Evolutionary conservation across 768 basidiomycete genomes (phyloP), one percentile per base, ranked within the genome.

Genomic region (Hypholoma sublateritium): DNA sequence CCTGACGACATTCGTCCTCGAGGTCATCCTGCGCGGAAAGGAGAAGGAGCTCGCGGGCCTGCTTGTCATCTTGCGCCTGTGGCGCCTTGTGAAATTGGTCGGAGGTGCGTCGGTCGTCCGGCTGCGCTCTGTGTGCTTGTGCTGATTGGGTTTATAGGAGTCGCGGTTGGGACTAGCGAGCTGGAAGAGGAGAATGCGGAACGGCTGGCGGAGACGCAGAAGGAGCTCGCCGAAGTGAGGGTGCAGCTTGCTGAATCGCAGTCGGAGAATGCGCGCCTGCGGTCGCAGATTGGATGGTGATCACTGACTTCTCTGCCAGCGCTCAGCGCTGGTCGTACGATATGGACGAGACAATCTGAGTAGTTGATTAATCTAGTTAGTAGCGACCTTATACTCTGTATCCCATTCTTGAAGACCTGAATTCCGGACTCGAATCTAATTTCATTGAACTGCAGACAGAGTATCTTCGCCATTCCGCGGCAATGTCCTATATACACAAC

Each of bases 81-180:
- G 92, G 91, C 79, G 91, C 22, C 74, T 93, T 32, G 81, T 93
- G 22, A 91, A 92, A 66, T 75, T 93, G 12, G 85, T 91, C 34
- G 74, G 75, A 70, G 74, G 77, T 81, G 43, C 17, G 60, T 49
- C 12, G 5, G 25, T 32, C 35, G 17, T 21, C 28, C 28, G 2
- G 28, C 9, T 32, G 28, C 28, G 1, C 1, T 14, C 32, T 50
- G 45, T 11, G 45, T 11, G 42, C 41, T 17, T 53, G 11, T 5
- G 12, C 7, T 50, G n/a, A 53, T 45, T 22, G 12, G 17, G 9
- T 28, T 36, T 53, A 37, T 59, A 90, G 90, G 89, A 42, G 81
- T 93, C 35, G 84, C 90, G 3, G 83, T 92, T 42, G 87, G 89
- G 12, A 84, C 88, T 1, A 87, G 84, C 12, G 89, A 91, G 65